Base-by-base conservation (phyloP, 352 stramenopile species). In the Pythium phragmiticola region DNA sequence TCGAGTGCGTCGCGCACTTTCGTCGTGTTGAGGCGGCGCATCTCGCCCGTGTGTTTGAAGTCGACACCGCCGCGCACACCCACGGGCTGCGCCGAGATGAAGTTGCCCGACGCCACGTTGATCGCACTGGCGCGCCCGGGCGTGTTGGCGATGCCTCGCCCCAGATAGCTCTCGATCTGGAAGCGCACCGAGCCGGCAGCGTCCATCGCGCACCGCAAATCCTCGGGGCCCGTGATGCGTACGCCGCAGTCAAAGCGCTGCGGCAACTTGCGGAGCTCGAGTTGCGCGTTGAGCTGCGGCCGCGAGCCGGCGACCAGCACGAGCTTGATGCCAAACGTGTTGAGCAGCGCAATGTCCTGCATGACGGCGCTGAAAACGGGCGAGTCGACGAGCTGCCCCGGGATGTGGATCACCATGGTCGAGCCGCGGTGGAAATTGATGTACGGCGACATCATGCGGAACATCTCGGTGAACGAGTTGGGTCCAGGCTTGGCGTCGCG, bases 51-150 rank as follows among this genome's bases (percentile, higher is more conserved):
- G 88, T 86, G 89, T 63, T 93, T 92, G 52, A 92, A 96, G 72
- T 96, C 88, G 17, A 96, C 84, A 16, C 88, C 88, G 30, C 82
- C 86, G 19, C 86, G 81, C 1, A 97, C 89, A 14, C 91, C 91
- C 3, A 97, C 82, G 7, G 82, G 88, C 72, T 96, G 88, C 5
- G 96, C 95, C 11, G 92, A 97, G 75, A 98, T 98, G 75, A 98
- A 99, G 70, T 99, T 99, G 12, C 96, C 96, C 3, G 90, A 97
- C 5, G 97, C 85, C 45, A 99, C 95, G 70, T 97, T 98, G 64
- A 97, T 92, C 7, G 80, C 75, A 7, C 79, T 65, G 1, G 77
- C 72, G 21, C 81, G 76, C 43, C 87, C 86, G 0, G 85, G 84
- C 11, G 78, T 82, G 70, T 97, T 97, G 45, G 90, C 79, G 55